phyloP scores from a whole-genome alignment of 805 yeast species.

The Ogataea salicorniae region DNA sequence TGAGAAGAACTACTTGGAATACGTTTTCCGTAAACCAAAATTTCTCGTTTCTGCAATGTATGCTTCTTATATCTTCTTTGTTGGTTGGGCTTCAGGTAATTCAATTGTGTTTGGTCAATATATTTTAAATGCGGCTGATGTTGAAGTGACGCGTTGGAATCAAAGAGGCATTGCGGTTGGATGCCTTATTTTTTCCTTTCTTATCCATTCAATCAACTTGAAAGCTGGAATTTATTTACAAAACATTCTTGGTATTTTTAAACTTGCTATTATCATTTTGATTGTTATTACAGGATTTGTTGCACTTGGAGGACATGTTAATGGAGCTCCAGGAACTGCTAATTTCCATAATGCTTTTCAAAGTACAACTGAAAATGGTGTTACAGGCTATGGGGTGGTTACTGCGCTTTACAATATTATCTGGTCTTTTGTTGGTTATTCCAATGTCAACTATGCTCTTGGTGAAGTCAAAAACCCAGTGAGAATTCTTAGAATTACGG shows the following conservation, averaged over 20 bases:
- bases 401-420: conserved; percentile 77
- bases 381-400: conserved; percentile 46
- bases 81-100: conserved; percentile 87
- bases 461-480: conserved; percentile 76
- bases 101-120: conserved; percentile 77
- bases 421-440: conserved; percentile 81
- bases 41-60: conserved; percentile 60
- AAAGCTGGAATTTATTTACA: conserved; percentile 64
- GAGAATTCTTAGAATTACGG: conserved; percentile 63
- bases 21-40: conserved; percentile 59
- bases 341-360: conserved; percentile 35
- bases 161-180: conserved; percentile 74
- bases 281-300: conserved; percentile 80
- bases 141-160: conserved; percentile 68
- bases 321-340: conserved; percentile 30
- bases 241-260: conserved; percentile 63
- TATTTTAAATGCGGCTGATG: conserved; percentile 67
- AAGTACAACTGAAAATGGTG: conserved; percentile 35
- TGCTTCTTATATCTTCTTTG: conserved; percentile 65
- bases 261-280: conserved; percentile 59
- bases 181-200: conserved; percentile 66
- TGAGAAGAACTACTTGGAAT: conserved; percentile 76
- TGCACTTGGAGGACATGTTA: conserved; percentile 68
- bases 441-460: conserved; percentile 77
- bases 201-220: conserved; percentile 55